phyloP scores from a whole-genome alignment of 2,329 filamentous ascomycete genomes.

The Aspergillus nomiae region DNA sequence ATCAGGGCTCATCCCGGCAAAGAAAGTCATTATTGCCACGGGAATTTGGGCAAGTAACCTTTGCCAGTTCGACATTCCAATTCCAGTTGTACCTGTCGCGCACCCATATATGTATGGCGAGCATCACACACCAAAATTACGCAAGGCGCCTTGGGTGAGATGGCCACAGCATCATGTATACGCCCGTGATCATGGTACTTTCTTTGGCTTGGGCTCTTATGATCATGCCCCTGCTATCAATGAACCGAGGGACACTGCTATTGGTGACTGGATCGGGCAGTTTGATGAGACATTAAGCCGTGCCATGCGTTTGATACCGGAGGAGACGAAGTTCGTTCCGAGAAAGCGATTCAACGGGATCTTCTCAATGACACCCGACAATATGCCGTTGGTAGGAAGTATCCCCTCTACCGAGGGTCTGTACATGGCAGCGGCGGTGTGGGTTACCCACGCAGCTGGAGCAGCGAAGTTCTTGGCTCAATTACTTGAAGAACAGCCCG shows the following conservation, averaged over 20 bases:
- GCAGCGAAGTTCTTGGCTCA: conserved; percentile 27
- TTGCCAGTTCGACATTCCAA: conserved; percentile 24
- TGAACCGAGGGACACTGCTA: conserved; percentile 19
- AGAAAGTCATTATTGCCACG: conserved; percentile 29
- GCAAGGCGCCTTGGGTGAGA: conserved; percentile 34
- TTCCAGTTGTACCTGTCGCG: conserved; percentile 37
- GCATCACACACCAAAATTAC: conserved; percentile 17
- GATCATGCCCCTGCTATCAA: conserved; percentile 30
- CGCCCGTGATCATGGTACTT: conserved; percentile 35
- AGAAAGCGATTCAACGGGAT: conserved; percentile 34
- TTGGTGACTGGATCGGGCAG: conserved; percentile 25
- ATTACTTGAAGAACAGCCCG: conserved; percentile 16
- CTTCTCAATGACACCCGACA: conserved; percentile 40
- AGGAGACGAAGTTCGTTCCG: conserved; percentile 14
- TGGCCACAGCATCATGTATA: conserved; percentile 40
- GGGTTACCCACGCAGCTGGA: conserved; percentile 40
- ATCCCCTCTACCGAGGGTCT: conserved; percentile 26
- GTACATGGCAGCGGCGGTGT: conserved; percentile 37
- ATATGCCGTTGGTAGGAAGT: conserved; percentile 34
- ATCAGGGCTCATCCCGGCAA: conserved; percentile 14
- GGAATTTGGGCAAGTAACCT: conserved; percentile 34
- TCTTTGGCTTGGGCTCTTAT: conserved; percentile 38
- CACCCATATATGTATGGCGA: conserved; percentile 40
- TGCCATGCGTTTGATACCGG: conserved; percentile 22
- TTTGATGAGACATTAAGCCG: conserved; percentile 25